Evolutionary conservation across 371 early-diverging fungal species (phyloP).

Genomic region (Mucor racemosus): DNA sequence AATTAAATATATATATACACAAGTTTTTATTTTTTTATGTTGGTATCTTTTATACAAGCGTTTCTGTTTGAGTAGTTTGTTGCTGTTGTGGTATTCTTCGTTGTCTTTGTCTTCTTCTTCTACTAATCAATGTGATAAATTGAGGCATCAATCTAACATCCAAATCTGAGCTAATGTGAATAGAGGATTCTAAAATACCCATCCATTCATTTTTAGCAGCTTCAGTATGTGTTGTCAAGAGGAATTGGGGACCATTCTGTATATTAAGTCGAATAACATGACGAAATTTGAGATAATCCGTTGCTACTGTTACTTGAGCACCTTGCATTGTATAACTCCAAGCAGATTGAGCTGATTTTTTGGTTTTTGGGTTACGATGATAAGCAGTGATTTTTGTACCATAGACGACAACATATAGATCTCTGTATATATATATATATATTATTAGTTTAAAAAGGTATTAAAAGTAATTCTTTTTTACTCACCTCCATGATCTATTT

Average conservation of each 20-base stretch:
- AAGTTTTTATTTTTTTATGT: not conserved
- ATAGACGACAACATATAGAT: conserved; percentile 16
- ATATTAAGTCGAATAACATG: conserved; percentile 45
- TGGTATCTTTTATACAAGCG: not conserved
- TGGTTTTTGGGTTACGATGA: conserved; percentile 14
- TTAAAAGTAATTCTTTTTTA: too few relatives aligned
- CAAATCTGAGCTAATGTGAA: conserved; percentile 44
- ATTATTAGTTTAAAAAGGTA: too few relatives aligned
- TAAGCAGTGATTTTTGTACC: conserved; percentile 28
- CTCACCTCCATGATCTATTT: conserved; percentile 39
- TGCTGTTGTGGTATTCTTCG: not conserved
- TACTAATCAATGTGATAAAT: conserved; percentile 36
- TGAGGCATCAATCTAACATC: conserved; percentile 50
- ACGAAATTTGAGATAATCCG: conserved; percentile 45
- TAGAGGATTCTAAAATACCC: conserved; percentile 42
- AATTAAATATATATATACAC: not conserved
- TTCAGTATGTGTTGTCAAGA: conserved; percentile 32
- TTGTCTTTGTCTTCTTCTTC: conserved; percentile 24
- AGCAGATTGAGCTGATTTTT: conserved; percentile 25
- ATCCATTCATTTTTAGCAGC: conserved; percentile 41
- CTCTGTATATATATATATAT: conserved; percentile 7
- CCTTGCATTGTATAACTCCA: conserved; percentile 47
- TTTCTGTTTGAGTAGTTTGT: not conserved
- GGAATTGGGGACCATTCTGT: conserved; percentile 44
- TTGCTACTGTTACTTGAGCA: conserved; percentile 39